These are phyloP conservation scores for Pelargonium myrrhifolium DNA, from an alignment of 441 rosid species.

Conservation along the genomic window DNA sequence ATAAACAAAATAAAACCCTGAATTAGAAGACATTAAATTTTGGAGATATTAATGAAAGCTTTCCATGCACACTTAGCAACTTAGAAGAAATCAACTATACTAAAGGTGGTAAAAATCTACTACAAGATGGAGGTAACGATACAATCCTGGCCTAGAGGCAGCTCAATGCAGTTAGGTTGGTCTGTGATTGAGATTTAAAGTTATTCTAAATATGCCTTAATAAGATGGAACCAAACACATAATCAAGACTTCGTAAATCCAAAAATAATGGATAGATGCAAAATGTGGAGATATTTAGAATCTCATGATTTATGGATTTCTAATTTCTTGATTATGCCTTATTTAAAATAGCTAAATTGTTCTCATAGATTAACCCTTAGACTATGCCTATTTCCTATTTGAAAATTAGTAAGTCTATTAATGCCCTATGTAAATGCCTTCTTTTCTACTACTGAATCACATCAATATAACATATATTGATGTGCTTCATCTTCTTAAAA, in stretches of 20 bases:
- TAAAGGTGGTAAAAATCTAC: background rate
- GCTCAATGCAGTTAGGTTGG: background rate
- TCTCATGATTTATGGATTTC: too few species aligned
- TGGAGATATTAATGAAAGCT: background rate
- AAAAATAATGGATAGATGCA: background rate
- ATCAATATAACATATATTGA: too few species aligned
- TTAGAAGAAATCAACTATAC: background rate
- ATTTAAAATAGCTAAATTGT: too few species aligned
- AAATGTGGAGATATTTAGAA: background rate
- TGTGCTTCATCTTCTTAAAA: too few species aligned
- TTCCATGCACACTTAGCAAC: background rate
- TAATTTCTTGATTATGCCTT: too few species aligned
- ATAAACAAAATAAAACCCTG: background rate
- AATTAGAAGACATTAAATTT: constrained; percentile 4
- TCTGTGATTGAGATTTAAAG: background rate
- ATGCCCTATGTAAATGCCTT: too few species aligned
- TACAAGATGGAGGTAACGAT: background rate
- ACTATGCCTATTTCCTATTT: too few species aligned
- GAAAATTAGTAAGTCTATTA: too few species aligned
- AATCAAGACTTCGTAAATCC: background rate
- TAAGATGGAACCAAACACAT: background rate
- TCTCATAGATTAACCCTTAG: too few species aligned
- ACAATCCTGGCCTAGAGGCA: background rate
- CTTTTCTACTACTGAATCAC: too few species aligned
- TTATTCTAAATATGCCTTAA: background rate